These are phyloP conservation scores for Septoria petroselini DNA, from an alignment of 2,329 filamentous ascomycete genomes.

Conservation along the genomic window DNA sequence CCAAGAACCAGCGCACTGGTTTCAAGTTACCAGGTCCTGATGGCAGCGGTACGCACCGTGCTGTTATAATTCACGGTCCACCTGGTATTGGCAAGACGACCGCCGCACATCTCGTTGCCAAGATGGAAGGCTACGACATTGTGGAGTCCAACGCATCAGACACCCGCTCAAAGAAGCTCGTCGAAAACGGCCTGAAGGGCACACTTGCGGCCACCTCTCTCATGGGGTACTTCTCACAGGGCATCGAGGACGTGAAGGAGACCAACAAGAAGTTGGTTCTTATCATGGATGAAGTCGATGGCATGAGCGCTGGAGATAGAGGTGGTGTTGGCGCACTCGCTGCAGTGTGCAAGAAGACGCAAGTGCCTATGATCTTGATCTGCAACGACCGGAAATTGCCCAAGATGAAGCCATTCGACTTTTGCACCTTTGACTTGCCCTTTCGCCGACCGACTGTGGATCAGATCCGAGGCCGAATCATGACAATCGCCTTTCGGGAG, in stretches of 20 bases:
- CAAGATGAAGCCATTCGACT: constrained; percentile 98
- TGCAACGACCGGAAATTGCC: constrained; percentile 91
- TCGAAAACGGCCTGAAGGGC: constrained; percentile 83
- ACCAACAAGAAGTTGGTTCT: constrained; percentile 90
- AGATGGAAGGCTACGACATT: constrained; percentile 87
- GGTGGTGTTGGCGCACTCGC: constrained; percentile 93
- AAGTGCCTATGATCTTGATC: constrained; percentile 92
- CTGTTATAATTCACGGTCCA: constrained; percentile 92
- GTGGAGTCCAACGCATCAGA: constrained; percentile 96
- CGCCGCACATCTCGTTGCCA: constrained; percentile 88
- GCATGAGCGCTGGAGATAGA: constrained; percentile 95
- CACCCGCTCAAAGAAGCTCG: constrained; percentile 89
- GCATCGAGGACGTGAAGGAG: constrained; percentile 73
- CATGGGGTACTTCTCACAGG: constrained; percentile 79
- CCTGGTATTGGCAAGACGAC: constrained; percentile 98
- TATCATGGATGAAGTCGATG: constrained; percentile 98
- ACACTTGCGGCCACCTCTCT: constrained; percentile 92
- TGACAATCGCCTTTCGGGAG: constrained; percentile 92
- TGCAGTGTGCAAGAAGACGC: constrained; percentile 90
- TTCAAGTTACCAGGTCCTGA: constrained; percentile 83
- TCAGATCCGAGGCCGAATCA: constrained; percentile 85
- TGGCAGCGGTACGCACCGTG: constrained; percentile 76
- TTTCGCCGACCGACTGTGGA: constrained; percentile 89
- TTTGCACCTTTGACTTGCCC: constrained; percentile 75
- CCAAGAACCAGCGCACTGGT: constrained; percentile 69